These are phyloP conservation scores for Calonectria leucothoes DNA, from an alignment of 2,329 filamentous ascomycete species.

Conservation along the genomic window DNA sequence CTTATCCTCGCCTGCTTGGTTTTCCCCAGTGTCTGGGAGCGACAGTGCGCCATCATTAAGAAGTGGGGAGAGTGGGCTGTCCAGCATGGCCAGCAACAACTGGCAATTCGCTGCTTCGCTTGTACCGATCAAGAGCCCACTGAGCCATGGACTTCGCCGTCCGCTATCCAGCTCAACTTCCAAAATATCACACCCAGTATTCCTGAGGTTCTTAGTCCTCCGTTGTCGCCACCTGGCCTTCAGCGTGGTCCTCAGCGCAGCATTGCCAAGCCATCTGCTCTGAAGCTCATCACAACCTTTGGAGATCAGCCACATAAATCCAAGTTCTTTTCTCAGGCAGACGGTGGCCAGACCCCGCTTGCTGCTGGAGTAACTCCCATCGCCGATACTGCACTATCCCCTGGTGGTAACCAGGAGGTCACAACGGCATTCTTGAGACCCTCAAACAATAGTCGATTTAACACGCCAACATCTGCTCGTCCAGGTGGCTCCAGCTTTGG, in stretches of 20 bases:
- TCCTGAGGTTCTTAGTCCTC: slow-evolving; percentile 73
- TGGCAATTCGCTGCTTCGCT: slow-evolving; percentile 93
- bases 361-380: slow-evolving; percentile 90
- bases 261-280: slow-evolving; percentile 82
- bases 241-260: slow-evolving; percentile 69
- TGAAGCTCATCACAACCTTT: slow-evolving; percentile 94
- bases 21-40: slow-evolving; percentile 89
- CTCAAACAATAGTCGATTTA: slow-evolving; percentile 74
- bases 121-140: slow-evolving; percentile 88
- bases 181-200: slow-evolving; percentile 66
- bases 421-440: slow-evolving; percentile 76
- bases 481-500: slow-evolving; percentile 69
- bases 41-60: slow-evolving; percentile 86
- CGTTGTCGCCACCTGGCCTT: slow-evolving; percentile 78
- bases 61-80: slow-evolving; percentile 97
- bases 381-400: slow-evolving; percentile 75
- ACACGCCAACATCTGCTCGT: slow-evolving; percentile 74
- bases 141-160: slow-evolving; percentile 89
- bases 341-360: slow-evolving; percentile 78
- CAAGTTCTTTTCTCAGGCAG: slow-evolving; percentile 69
- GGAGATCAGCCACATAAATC: slow-evolving; percentile 71
- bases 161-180: slow-evolving; percentile 72
- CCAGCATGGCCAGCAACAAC: slow-evolving; percentile 85
- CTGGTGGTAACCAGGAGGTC: slow-evolving; percentile 69
- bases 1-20: slow-evolving; percentile 87